These are phyloP conservation scores for Leptographium radiaticola DNA, from an alignment of 2,329 filamentous ascomycete genomes.

Conservation along the genomic window DNA sequence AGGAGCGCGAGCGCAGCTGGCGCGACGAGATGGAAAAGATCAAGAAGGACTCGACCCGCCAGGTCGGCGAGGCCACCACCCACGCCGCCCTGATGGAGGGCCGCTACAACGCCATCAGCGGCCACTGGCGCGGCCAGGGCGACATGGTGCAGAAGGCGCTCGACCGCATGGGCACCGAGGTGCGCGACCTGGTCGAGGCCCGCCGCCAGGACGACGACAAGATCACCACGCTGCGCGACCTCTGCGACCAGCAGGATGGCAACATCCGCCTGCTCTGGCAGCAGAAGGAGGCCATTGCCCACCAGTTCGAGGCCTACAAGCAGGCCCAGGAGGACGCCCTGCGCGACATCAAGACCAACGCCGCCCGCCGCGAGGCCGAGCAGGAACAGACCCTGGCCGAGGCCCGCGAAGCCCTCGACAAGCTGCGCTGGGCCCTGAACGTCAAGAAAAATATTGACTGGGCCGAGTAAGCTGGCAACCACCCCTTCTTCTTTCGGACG, in stretches of 20 bases:
- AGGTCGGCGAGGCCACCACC: constrained; percentile 52
- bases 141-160: constrained; percentile 43
- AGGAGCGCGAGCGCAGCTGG: constrained; percentile 47
- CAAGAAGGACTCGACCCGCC: constrained; percentile 42
- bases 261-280: constrained; percentile 48
- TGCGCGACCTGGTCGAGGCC: constrained; percentile 40
- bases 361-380: constrained; percentile 43
- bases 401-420: constrained; percentile 45
- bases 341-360: constrained; percentile 43
- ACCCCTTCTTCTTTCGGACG: background rate
- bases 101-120: constrained; percentile 53
- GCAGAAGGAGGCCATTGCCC: constrained; percentile 48
- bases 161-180: constrained; percentile 35
- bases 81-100: constrained; percentile 57
- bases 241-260: constrained; percentile 60
- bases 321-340: constrained; percentile 48
- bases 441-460: constrained; percentile 49
- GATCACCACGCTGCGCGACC: constrained; percentile 50
- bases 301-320: constrained; percentile 52
- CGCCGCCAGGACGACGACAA: constrained; percentile 47
- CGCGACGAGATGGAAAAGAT: constrained; percentile 51
- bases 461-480: constrained; percentile 26
- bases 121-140: constrained; percentile 54
- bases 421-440: constrained; percentile 61
- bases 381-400: constrained; percentile 47